Evolutionary conservation across 2,329 filamentous ascomycete genomes (phyloP), one percentile per base, ranked within the genome.

Genomic region (Ophiostoma montium): DNA sequence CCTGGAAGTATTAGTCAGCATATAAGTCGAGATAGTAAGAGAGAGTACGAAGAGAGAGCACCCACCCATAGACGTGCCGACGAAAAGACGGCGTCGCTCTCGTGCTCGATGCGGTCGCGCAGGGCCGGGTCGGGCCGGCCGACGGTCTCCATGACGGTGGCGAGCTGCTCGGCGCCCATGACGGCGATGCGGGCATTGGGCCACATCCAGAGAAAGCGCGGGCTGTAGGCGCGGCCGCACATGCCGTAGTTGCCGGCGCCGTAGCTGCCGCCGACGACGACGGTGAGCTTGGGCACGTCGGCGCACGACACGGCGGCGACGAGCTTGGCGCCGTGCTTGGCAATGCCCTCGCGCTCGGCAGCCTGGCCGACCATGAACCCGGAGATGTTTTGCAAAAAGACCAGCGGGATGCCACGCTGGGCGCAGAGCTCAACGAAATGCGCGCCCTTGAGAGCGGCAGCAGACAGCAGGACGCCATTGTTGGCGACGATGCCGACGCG

Each of bases 231-330:
- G 46, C 92, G 77, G 19, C 92, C 92, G 62, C 87, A 96, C 92
- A 98, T 98, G 59, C 90, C 92, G 62, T 98, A 98, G 65, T 96
- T 98, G 4, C 92, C 92, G 8, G 90, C 90, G 51, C 90, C 90
- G 56, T 92, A 92, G 63, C 83, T 89, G 30, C 84, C 85, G 21
- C 92, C 92, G n/a, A 95, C 82, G 1, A 98, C 86, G 15, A 98
- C 86, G 1, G 92, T 98, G 61, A 96, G 90, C 65, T 98, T 96
- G 57, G 92, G 90, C 38, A 96, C 90, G 56, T 92, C 80, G 4
- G 90, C 89, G 62, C 89, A 95, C 9, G 88, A 86, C 11, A 96
- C 92, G 8, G 90, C 92, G 3, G 88, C 94, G 27, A 96, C 92
- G 16, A 98, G 78, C 68, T 98, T 96, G 6, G 92, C 92, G 36